Evolutionary conservation across 768 basidiomycete species (phyloP).

Genomic region (Pleurotus salmoneostramineus): DNA sequence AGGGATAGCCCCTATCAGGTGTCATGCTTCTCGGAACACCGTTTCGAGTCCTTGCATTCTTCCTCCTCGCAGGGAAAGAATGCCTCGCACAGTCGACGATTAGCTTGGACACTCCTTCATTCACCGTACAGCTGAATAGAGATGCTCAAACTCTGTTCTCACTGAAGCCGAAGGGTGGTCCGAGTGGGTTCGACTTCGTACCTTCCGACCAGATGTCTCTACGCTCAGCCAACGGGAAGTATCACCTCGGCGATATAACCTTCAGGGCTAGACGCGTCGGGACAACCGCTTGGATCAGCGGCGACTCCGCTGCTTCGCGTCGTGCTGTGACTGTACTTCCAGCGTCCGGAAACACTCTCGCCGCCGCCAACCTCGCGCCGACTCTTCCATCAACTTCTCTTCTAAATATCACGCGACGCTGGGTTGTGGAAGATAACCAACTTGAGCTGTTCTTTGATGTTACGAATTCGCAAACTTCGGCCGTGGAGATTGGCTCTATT

Average conservation of each 20-base stretch:
- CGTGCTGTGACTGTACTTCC: conserved; percentile 31
- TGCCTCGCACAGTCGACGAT: conserved; percentile 1
- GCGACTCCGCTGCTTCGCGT: conserved; percentile 41
- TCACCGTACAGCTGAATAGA: conserved; percentile 45
- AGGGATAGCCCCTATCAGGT: no score
- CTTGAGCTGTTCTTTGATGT: conserved; percentile 50
- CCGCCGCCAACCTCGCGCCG: conserved; percentile 44
- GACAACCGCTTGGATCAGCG: conserved; percentile 39
- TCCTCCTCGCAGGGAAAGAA: background rate
- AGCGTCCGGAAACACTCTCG: conserved; percentile 39
- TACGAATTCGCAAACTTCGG: conserved; percentile 37
- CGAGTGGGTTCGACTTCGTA: conserved; percentile 44
- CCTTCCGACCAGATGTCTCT: conserved; percentile 46
- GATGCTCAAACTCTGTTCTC: conserved; percentile 56
- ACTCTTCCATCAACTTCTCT: conserved; percentile 42
- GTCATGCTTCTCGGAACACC: no score
- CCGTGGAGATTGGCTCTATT: conserved; percentile 52
- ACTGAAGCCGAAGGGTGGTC: conserved; percentile 30
- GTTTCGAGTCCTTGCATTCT: background rate
- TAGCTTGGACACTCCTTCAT: conserved; percentile 38
- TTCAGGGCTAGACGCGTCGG: conserved; percentile 46
- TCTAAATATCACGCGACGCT: conserved; percentile 47
- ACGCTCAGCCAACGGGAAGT: conserved; percentile 43
- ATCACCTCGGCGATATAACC: conserved; percentile 55
- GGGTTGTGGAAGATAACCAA: conserved; percentile 37